Conservation (phyloP, 2,329 filamentous ascomycete genomes). For the Exophiala sp. region DNA sequence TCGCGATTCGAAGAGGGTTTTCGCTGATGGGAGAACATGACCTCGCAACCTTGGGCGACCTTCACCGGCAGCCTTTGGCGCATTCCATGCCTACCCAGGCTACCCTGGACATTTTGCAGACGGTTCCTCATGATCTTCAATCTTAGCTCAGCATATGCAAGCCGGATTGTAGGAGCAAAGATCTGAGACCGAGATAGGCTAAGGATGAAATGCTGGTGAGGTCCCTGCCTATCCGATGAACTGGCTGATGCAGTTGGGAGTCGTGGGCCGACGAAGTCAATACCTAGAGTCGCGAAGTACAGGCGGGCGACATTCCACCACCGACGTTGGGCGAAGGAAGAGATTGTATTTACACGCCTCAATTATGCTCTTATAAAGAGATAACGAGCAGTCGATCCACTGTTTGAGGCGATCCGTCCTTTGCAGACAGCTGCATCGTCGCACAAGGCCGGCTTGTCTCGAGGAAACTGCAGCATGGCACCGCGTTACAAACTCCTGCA, state of each 20-base stretch:
- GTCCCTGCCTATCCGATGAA: no score
- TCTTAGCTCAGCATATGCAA: no score
- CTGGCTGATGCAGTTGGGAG: no score
- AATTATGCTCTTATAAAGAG: slow-evolving; percentile 8
- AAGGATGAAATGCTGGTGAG: no score
- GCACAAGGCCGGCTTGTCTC: slow-evolving; percentile 18
- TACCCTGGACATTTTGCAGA: background rate
- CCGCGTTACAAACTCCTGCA: slow-evolving; percentile 21
- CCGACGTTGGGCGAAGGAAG: background rate
- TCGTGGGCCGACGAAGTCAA: no score
- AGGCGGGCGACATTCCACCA: no score
- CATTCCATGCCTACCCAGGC: no score
- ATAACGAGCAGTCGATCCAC: slow-evolving; percentile 3
- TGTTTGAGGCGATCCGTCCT: background rate
- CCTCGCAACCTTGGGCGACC: background rate
- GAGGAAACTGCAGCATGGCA: slow-evolving; percentile 12
- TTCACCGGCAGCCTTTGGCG: background rate
- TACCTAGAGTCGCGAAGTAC: no score
- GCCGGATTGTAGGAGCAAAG: no score
- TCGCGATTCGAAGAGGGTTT: background rate
- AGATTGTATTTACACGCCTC: background rate
- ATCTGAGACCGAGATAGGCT: no score
- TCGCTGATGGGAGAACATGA: background rate
- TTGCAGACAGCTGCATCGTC: slow-evolving; percentile 5
- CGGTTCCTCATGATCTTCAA: background rate